phyloP scores from a whole-genome alignment of 78 protist species.

The Protostelium mycophagum region DNA sequence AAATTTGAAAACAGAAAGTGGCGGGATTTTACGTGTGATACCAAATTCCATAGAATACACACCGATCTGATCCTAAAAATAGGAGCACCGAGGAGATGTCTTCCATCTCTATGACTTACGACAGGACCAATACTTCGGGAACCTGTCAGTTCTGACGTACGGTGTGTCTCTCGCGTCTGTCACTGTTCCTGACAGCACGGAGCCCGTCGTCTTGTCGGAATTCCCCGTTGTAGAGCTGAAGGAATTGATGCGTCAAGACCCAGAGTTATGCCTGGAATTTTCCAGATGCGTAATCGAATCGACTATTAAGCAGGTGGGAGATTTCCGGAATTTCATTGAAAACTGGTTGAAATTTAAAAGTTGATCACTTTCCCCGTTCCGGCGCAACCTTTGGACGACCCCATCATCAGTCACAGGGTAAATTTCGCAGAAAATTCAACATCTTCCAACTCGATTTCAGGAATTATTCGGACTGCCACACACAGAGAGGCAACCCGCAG shows the following conservation, averaged over 20 bases:
- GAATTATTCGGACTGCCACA: no score
- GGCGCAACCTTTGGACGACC: neutral
- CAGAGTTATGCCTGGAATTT: neutral
- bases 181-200: neutral
- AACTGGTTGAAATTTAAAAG: neutral
- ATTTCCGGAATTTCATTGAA: neutral
- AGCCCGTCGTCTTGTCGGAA: neutral
- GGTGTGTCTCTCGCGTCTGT: neutral
- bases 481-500: no score
- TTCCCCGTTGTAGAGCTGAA: neutral
- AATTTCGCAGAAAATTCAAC: neutral
- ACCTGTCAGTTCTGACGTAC: neutral
- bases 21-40: no score
- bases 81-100: neutral
- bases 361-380: neutral
- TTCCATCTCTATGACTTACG: neutral
- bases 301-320: neutral
- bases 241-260: neutral
- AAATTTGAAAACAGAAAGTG: no score
- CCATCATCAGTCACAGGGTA: neutral
- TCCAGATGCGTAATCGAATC: neutral
- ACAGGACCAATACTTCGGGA: neutral
- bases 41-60: neutral
- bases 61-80: no score
- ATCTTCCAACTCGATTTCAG: no score